Conservation (phyloP, 306 rosid species). For the Ormosia emarginata region DNA sequence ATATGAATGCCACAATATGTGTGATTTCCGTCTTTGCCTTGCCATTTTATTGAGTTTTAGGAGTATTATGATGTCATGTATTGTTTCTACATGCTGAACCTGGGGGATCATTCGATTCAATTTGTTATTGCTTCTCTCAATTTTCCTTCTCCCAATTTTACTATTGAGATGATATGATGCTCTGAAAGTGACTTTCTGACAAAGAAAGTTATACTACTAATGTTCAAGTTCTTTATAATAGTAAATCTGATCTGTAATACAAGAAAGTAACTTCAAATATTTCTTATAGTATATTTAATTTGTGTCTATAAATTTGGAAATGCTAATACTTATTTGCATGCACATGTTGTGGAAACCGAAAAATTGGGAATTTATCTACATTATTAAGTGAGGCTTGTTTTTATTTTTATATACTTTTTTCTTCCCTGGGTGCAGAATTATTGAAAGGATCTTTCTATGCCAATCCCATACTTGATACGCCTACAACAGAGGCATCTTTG, state of each 20-base stretch:
- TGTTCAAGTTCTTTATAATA: not conserved
- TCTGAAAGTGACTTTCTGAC: not conserved
- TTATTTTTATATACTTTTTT: not conserved
- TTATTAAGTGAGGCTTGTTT: not conserved
- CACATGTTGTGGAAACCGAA: constrained; percentile 2
- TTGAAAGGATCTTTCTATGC: constrained; percentile 94
- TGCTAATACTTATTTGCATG: not conserved
- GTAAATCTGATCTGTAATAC: not conserved
- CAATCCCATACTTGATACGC: constrained; percentile 78
- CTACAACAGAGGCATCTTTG: constrained; percentile 72
- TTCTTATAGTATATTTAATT: not conserved
- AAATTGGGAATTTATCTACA: constrained; percentile 12
- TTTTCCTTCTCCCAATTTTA: too few relatives aligned
- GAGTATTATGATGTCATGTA: too few relatives aligned
- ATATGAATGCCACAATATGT: too few relatives aligned
- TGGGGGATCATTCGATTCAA: too few relatives aligned
- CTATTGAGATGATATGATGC: not conserved
- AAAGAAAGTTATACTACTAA: not conserved
- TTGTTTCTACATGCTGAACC: too few relatives aligned
- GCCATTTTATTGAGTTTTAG: too few relatives aligned
- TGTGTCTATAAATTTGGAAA: constrained; percentile 7
- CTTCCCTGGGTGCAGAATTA: constrained; percentile 50
- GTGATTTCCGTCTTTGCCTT: too few relatives aligned
- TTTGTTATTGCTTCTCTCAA: too few relatives aligned
- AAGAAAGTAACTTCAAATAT: not conserved